Evolutionary conservation across 257 asterid genomes (phyloP).

Genomic region (Nicotiana tomentosiformis): DNA sequence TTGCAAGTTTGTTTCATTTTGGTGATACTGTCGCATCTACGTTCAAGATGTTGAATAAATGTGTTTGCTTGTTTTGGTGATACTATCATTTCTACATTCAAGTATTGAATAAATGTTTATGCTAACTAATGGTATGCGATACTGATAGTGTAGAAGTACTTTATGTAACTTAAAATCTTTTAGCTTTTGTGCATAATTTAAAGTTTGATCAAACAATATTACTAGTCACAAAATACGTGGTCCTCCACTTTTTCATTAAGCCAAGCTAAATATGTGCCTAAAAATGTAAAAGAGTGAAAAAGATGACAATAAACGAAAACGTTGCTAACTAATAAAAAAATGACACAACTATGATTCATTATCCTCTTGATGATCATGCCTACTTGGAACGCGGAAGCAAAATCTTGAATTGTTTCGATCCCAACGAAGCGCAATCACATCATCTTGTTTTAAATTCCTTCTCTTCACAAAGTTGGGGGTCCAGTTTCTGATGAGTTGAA

Average conservation of each 20-base stretch:
- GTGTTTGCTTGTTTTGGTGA: not conserved
- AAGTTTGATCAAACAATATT: not conserved
- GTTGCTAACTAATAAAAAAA: too few species aligned
- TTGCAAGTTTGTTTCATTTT: not conserved
- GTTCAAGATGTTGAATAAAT: not conserved
- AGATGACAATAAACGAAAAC: too few species aligned
- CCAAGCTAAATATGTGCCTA: not conserved
- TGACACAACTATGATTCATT: too few species aligned
- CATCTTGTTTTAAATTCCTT: not conserved
- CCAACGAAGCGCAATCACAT: not conserved
- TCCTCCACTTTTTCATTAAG: too few species aligned
- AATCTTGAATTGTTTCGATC: not conserved
- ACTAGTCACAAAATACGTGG: not conserved
- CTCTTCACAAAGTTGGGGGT: not conserved
- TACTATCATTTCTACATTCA: not conserved
- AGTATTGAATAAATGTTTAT: not conserved
- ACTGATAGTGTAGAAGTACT: not conserved
- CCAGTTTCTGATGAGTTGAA: not conserved
- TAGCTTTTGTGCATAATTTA: not conserved
- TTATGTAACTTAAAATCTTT: too few species aligned
- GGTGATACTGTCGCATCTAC: not conserved
- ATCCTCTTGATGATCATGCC: too few species aligned
- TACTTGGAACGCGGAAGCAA: not conserved
- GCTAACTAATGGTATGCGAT: not conserved
- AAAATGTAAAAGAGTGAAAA: not conserved